phyloP scores from a whole-genome alignment of 257 asterid species.

The Asclepias syriaca region DNA sequence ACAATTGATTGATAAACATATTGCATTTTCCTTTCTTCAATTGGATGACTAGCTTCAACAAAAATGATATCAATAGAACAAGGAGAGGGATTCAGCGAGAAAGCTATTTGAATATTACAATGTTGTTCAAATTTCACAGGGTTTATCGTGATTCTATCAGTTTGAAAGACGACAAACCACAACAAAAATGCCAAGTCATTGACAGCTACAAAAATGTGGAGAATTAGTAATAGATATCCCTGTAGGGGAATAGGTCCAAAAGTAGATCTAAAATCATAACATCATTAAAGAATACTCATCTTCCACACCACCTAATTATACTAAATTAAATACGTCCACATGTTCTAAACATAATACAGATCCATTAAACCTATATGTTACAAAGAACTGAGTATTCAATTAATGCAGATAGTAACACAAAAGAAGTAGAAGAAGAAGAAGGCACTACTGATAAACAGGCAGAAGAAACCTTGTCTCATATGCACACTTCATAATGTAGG shows the following conservation, averaged over 20 bases:
- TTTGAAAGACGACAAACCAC: neutral
- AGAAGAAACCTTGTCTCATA: neutral
- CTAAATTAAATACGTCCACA: neutral
- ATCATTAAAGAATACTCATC: neutral
- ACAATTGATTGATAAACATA: neutral
- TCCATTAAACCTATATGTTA: neutral
- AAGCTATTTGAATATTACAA: neutral
- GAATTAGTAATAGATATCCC: neutral
- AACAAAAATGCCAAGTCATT: neutral
- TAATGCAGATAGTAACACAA: neutral
- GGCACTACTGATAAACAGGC: neutral
- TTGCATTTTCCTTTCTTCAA: neutral
- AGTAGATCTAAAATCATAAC: neutral
- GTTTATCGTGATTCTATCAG: neutral
- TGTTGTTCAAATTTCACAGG: neutral
- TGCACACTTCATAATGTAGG: neutral
- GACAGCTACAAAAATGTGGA: neutral
- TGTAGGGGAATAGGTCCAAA: neutral
- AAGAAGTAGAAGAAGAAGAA: neutral
- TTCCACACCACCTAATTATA: neutral
- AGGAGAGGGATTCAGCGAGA: neutral
- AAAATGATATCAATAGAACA: neutral
- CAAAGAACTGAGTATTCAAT: neutral
- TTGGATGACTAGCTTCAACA: neutral
- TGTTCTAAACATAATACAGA: neutral